These are phyloP conservation scores for Cordia subcordata DNA, from an alignment of 257 asterid genomes.

Conservation along the genomic window DNA sequence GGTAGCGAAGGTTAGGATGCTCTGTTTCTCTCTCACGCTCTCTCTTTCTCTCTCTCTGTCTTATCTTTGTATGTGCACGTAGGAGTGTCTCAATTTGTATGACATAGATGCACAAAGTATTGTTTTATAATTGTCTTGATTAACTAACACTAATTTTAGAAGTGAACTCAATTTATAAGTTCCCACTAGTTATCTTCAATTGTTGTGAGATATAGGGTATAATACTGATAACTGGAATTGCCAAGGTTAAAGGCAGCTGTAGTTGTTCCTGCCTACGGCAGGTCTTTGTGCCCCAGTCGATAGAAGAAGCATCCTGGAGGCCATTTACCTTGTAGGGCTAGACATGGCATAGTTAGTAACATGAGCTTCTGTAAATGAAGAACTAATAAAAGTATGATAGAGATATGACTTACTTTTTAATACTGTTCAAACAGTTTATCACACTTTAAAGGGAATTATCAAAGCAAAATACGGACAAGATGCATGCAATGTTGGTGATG, in stretches of 20 bases:
- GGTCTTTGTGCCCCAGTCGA: too few relatives aligned
- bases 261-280: too few relatives aligned
- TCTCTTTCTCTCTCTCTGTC: neutral
- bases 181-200: neutral
- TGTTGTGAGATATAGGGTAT: neutral
- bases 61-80: neutral
- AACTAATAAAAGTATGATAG: neutral
- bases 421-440: conserved; percentile 58
- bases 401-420: neutral
- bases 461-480: conserved; percentile 97
- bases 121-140: neutral
- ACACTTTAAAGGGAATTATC: conserved; percentile 86
- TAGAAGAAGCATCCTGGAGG: too few relatives aligned
- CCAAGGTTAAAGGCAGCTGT: too few relatives aligned
- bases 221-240: too few relatives aligned
- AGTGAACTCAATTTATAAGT: neutral
- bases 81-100: neutral
- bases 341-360: too few relatives aligned
- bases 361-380: too few relatives aligned
- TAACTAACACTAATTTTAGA: neutral
- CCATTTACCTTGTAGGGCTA: neutral
- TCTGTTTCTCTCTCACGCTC: neutral
- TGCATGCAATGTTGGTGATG: conserved; percentile 99
- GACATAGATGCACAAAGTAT: neutral
- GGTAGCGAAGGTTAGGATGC: conserved; percentile 82